These are phyloP conservation scores for Cylindrodendrum hubeiense DNA, from an alignment of 2,329 filamentous ascomycete genomes.

Conservation along the genomic window DNA sequence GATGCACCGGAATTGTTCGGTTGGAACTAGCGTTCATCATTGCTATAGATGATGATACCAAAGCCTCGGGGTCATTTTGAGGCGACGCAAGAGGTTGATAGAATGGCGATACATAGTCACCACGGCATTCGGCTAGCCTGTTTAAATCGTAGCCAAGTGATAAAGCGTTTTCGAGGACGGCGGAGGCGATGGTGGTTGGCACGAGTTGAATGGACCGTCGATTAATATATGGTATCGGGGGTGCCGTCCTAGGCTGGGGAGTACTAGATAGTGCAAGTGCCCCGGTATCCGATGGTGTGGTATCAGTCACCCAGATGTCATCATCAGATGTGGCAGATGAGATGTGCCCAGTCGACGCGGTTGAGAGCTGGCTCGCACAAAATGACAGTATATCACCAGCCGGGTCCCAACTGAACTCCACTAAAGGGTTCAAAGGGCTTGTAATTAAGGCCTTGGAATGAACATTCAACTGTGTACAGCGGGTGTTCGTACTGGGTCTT, in stretches of 20 bases:
- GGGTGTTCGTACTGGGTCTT: too few species aligned
- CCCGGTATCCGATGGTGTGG: neutral
- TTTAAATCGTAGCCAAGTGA: slow-evolving; percentile 32
- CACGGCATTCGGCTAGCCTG: slow-evolving; percentile 26
- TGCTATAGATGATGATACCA: neutral
- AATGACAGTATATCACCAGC: neutral
- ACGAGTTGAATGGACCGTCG: slow-evolving; percentile 34
- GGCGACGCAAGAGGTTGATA: slow-evolving; percentile 33
- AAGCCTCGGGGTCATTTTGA: slow-evolving; percentile 3
- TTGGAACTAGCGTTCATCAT: neutral
- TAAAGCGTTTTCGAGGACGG: slow-evolving; percentile 37
- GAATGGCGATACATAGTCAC: slow-evolving; percentile 38
- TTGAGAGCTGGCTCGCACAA: neutral
- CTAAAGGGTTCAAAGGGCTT: neutral
- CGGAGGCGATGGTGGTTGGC: slow-evolving; percentile 33
- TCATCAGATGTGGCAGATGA: neutral
- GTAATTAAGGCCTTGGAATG: neutral
- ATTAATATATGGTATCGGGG: slow-evolving; percentile 22
- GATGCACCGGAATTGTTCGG: slow-evolving; percentile 28
- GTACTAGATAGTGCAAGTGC: neutral
- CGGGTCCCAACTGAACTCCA: neutral
- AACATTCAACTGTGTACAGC: neutral
- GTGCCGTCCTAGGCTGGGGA: neutral
- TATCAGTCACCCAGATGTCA: neutral
- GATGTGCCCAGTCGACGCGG: neutral